Conservation (phyloP, 2,329 filamentous ascomycete species). For the Botrytis fabae region DNA sequence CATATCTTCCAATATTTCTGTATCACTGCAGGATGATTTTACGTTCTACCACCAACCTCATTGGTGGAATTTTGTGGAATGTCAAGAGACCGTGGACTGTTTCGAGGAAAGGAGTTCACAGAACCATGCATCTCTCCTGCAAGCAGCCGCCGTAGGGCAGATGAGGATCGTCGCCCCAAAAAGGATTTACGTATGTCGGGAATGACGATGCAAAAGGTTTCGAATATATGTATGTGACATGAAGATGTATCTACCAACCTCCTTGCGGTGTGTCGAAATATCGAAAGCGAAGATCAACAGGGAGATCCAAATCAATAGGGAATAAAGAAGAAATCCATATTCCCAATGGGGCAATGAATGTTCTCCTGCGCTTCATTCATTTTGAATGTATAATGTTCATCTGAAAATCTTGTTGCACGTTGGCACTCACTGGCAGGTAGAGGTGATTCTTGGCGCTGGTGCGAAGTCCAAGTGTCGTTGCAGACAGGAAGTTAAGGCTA, state of each 20-base stretch:
- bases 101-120: slow-evolving; percentile 10
- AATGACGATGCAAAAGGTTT: slow-evolving; percentile 5
- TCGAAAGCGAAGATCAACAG: neutral
- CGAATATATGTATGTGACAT: slow-evolving; percentile 13
- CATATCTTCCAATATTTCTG: neutral
- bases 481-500: slow-evolving; percentile 15
- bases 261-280: neutral
- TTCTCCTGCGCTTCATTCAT: neutral
- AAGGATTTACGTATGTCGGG: slow-evolving; percentile 11
- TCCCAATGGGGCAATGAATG: neutral
- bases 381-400: slow-evolving; percentile 4
- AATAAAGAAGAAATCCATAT: neutral
- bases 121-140: slow-evolving; percentile 21
- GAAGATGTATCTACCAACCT: neutral
- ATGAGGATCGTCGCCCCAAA: slow-evolving; percentile 31
- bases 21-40: slow-evolving; percentile 2
- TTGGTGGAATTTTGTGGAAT: neutral
- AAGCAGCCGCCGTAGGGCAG: slow-evolving; percentile 24
- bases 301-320: neutral
- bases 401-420: neutral
- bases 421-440: neutral
- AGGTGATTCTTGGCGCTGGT: neutral
- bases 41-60: neutral
- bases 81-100: neutral
- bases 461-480: slow-evolving; percentile 16